Evolutionary conservation across 169 alveolate genomes (phyloP).

Genomic region (Fabrea salina): DNA sequence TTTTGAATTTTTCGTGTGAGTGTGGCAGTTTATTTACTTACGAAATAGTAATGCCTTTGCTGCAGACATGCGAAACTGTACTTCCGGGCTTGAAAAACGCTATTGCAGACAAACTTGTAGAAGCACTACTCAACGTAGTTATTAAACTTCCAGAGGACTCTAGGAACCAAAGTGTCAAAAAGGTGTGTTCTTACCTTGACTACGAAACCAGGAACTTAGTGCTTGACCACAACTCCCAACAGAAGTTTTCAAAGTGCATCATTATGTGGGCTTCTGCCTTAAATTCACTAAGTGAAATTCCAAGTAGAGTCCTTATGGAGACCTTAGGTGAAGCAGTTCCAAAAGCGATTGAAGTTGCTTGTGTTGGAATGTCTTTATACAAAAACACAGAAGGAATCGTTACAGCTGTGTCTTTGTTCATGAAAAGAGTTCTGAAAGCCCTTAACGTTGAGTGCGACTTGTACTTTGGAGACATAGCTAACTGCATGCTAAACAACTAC

Average conservation of each 20-base stretch:
- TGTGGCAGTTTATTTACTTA: not conserved
- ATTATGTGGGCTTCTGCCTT: not conserved
- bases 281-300: not conserved
- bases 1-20: not conserved
- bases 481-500: not conserved
- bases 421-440: not conserved
- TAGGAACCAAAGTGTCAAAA: not conserved
- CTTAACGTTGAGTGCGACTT: not conserved
- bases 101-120: not conserved
- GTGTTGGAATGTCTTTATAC: not conserved
- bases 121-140: not conserved
- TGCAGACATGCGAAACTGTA: constrained; percentile 2
- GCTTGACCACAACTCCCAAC: not conserved
- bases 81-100: not conserved
- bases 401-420: not conserved
- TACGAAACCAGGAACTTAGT: not conserved
- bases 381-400: not conserved
- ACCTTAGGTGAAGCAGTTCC: not conserved
- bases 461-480: not conserved
- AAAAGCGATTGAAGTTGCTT: not conserved
- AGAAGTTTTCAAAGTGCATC: not conserved
- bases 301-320: not conserved
- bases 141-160: not conserved
- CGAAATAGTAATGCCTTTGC: not conserved
- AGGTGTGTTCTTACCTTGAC: not conserved